phyloP scores from a whole-genome alignment of 2,329 filamentous ascomycete species.

The Fusarium sp. region DNA sequence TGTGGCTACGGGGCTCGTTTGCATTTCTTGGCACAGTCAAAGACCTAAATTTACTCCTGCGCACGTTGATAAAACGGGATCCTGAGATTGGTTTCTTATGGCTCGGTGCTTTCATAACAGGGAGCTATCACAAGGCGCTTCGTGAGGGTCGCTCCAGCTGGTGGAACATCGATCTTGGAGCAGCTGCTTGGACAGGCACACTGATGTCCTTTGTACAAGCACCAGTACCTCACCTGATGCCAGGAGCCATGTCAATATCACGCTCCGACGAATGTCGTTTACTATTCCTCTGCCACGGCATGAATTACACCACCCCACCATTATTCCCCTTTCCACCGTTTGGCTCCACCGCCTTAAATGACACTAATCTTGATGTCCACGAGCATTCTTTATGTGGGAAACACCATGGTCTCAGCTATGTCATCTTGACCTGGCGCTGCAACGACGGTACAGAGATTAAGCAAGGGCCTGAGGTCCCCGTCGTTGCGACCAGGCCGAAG shows the following conservation, averaged over 20 bases:
- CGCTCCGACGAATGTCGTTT: constrained; percentile 42
- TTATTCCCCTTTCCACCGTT: constrained; percentile 38
- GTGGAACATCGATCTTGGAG: constrained; percentile 33
- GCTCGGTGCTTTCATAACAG: constrained; percentile 40
- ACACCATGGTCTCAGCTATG: constrained; percentile 17
- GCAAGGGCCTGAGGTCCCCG: background rate
- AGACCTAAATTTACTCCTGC: constrained; percentile 21
- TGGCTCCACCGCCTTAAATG: constrained; percentile 22
- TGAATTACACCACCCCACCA: constrained; percentile 23
- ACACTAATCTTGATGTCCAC: constrained; percentile 39
- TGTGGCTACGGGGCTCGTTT: constrained; percentile 40
- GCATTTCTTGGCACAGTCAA: constrained; percentile 25
- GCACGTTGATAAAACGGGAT: constrained; percentile 32
- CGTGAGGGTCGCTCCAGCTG: constrained; percentile 20
- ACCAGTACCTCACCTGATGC: background rate
- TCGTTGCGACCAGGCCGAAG: background rate
- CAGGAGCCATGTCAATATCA: constrained; percentile 7
- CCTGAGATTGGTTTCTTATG: constrained; percentile 38
- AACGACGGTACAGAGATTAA: background rate
- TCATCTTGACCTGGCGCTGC: constrained; percentile 20
- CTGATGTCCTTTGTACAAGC: constrained; percentile 32
- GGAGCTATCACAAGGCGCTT: constrained; percentile 8
- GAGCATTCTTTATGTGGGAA: constrained; percentile 20
- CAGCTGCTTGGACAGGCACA: constrained; percentile 36
- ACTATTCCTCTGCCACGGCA: constrained; percentile 30